Evolutionary conservation across 1,284 basidiomycete species (phyloP).

Genomic region (Termitomyces sp.): DNA sequence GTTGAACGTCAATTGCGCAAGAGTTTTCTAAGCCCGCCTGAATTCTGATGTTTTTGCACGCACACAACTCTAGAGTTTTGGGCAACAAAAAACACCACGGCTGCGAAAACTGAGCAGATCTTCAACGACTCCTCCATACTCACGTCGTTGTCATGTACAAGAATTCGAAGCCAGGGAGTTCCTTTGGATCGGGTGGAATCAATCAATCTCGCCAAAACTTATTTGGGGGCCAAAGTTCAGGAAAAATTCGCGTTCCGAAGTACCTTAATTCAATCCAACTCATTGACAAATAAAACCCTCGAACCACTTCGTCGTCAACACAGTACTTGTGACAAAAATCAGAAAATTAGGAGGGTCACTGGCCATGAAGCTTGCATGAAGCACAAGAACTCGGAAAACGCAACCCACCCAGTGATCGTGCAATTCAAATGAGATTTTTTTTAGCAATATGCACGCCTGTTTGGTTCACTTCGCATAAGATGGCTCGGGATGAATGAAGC

Average conservation of each 20-base stretch:
- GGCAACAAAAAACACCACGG: background rate
- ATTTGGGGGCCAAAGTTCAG: background rate
- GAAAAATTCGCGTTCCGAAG: background rate
- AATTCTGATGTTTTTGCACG: background rate
- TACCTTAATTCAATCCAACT: background rate
- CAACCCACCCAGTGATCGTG: background rate
- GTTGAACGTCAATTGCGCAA: too few relatives aligned
- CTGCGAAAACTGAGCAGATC: background rate
- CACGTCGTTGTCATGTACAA: conserved; percentile 1
- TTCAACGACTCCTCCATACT: too few relatives aligned
- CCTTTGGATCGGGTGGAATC: background rate
- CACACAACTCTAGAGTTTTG: background rate
- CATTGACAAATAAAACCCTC: background rate
- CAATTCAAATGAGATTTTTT: background rate
- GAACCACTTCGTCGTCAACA: background rate
- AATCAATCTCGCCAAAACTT: conserved; percentile 1
- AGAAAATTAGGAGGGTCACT: background rate
- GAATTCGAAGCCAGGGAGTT: background rate
- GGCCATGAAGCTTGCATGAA: background rate
- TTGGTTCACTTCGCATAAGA: background rate
- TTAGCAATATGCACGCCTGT: too few relatives aligned
- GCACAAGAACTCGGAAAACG: background rate
- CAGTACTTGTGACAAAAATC: background rate
- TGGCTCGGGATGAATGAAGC: background rate
- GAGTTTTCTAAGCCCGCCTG: too few relatives aligned